Evolutionary conservation across 2,329 filamentous ascomycete species (phyloP), one percentile per base, ranked within the genome.

Genomic region (Aspergillaceae sp.): DNA sequence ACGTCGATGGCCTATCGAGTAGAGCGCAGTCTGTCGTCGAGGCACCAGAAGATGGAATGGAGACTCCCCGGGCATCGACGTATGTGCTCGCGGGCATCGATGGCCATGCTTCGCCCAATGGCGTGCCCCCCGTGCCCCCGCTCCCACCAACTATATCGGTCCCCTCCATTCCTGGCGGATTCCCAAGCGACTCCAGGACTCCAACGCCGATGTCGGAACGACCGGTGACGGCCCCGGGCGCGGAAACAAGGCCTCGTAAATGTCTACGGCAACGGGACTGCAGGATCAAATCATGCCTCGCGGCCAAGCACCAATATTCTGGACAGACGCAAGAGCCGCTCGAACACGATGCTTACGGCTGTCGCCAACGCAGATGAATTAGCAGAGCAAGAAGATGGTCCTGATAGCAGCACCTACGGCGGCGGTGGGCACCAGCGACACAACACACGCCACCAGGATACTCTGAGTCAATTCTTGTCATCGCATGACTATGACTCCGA

Each of bases 91-190:
- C 48, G 28, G 55, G 45, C 6, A 19, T 19, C 19, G 51, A 54
- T 7, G 48, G 44, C 32, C 47, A 54, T 42, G 44, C 45, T 29
- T 33, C 41, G 11, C 48, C 46, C 42, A 55, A 65, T n/a, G 61
- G 59, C 33, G 67, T 73, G n/a, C 70, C 70, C 2, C 70, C 71
- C 8, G 70, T 73, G 4, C 71, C 71, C 8, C 71, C 71, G 19
- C 63, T 73, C n/a, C 70, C 70, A 9, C 55, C 61, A 1, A 61
- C 61, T 4, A 56, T 73, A 32, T 58, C 65, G 32, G 61, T 72
- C 11, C 36, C 36, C 4, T 36, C 34, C 34, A 36, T 36, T 7
- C 68, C 69, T 2, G 68, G 67, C 28, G 65, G 66, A n/a, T 69
- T 67, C 48, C 65, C 68, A 2, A 60, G 62, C 10, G 68, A 70